A percentile compares a stretch with the other conserved stretches of the same genome.
Evolutionary conservation across 2,329 filamentous ascomycete species (phyloP).

Genomic region (Pyricularia pennisetigena): DNA sequence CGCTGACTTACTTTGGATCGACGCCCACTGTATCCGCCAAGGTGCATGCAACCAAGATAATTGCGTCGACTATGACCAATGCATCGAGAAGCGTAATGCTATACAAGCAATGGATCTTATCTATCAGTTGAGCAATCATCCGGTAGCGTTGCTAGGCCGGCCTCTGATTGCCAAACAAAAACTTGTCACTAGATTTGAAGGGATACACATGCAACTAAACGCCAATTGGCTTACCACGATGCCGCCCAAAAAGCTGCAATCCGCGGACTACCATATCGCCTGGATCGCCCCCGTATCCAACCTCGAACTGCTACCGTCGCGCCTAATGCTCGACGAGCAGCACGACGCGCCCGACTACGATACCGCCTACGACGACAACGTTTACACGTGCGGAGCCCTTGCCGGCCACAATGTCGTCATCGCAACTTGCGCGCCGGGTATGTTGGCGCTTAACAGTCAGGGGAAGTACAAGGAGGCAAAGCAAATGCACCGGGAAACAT

Average conservation of each 20-base stretch:
- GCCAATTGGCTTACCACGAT: too few relatives aligned
- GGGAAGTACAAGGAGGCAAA: too few relatives aligned
- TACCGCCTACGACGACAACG: constrained; percentile 9
- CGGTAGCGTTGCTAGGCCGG: constrained; percentile 17
- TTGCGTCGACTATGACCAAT: constrained; percentile 11
- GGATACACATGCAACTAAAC: too few relatives aligned
- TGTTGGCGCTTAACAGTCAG: not conserved
- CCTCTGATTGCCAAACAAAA: too few relatives aligned
- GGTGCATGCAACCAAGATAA: constrained; percentile 9
- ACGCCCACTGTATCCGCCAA: too few relatives aligned
- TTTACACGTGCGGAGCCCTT: constrained; percentile 7
- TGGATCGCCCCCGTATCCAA: constrained; percentile 9
- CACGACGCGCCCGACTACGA: constrained; percentile 8
- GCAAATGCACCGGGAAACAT: too few relatives aligned
- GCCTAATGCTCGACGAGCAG: constrained; percentile 12
- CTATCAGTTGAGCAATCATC: constrained; percentile 19
- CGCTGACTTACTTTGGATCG: too few relatives aligned
- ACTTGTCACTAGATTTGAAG: too few relatives aligned
- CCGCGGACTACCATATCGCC: constrained; percentile 8
- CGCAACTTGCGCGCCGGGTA: constrained; percentile 6
- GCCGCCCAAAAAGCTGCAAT: not conserved
- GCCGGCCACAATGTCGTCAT: constrained; percentile 10
- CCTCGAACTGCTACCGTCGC: constrained; percentile 8
- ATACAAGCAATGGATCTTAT: constrained; percentile 22
- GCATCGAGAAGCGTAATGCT: constrained; percentile 15